These are phyloP conservation scores for Xylaria cubensis DNA, from an alignment of 495 filamentous ascomycete genomes.

Conservation along the genomic window DNA sequence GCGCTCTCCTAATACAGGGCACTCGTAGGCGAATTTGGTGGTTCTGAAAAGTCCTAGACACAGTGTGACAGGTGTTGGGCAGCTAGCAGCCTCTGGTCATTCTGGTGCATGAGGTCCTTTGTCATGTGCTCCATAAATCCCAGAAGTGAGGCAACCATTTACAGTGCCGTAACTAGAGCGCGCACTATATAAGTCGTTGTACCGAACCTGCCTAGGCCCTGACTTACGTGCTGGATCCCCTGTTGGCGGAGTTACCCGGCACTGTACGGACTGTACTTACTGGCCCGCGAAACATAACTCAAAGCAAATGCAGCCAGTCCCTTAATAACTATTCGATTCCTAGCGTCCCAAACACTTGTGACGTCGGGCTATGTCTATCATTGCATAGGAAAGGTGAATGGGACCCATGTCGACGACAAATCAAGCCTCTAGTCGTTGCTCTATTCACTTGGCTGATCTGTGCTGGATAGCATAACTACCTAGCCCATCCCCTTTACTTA, in stretches of 20 bases:
- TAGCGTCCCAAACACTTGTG: neutral
- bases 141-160: slow-evolving; percentile 8
- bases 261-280: slow-evolving; percentile 20
- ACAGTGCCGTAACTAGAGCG: neutral
- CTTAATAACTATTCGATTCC: neutral
- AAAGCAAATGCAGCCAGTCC: neutral
- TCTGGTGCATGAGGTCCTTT: slow-evolving; percentile 1
- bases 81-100: neutral
- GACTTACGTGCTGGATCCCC: neutral
- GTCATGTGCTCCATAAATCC: slow-evolving; percentile 7
- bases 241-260: slow-evolving; percentile 15
- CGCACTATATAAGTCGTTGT: neutral
- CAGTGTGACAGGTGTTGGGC: slow-evolving; percentile 19
- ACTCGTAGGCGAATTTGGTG: neutral
- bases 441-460: neutral
- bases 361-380: neutral
- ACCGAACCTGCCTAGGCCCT: neutral
- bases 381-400: neutral
- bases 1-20: neutral
- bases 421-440: neutral
- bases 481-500: slow-evolving; percentile 7
- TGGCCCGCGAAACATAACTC: neutral
- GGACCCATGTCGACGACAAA: neutral
- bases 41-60: neutral
- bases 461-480: neutral